Percentiles rank a stretch among this genome's conserved stretches.
Conservation (phyloP, 1,284 basidiomycete genomes). For the Sphagnurus paluster region DNA sequence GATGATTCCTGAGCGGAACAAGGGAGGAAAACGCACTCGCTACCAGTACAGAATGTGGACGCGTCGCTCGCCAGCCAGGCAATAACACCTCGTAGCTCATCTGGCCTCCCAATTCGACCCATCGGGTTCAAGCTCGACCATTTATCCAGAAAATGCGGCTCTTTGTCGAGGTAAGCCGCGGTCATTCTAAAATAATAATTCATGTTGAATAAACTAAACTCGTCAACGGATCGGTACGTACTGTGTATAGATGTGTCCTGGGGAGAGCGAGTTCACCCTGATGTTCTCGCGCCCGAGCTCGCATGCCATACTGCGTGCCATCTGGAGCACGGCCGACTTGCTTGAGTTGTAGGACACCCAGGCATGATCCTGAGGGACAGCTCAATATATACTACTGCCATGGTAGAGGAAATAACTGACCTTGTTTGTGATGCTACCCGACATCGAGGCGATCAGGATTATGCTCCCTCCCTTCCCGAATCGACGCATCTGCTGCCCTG, state of each 20-base stretch:
- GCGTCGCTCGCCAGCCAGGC: constrained; percentile 43
- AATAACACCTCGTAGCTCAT: constrained; percentile 73
- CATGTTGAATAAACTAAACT: constrained; percentile 1
- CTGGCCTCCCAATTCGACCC: constrained; percentile 66
- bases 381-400: neutral
- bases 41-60: constrained; percentile 11
- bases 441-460: constrained; percentile 80
- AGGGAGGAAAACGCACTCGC: constrained; percentile 3
- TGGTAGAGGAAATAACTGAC: constrained; percentile 30
- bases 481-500: constrained; percentile 73
- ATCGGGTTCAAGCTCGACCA: constrained; percentile 72
- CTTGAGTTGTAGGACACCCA: constrained; percentile 79
- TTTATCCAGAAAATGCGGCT: constrained; percentile 59
- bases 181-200: constrained; percentile 57
- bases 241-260: constrained; percentile 72
- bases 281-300: constrained; percentile 73
- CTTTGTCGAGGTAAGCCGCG: constrained; percentile 62
- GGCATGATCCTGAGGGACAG: constrained; percentile 61
- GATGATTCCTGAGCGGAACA: neutral
- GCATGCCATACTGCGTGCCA: constrained; percentile 78
- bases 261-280: constrained; percentile 69
- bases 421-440: constrained; percentile 75
- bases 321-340: constrained; percentile 79
- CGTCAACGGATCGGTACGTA: constrained; percentile 31
- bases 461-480: constrained; percentile 71